Evolutionary conservation across 345 rosid species (phyloP), one percentile per base, ranked within the genome.

Genomic region (Lepidium sativum): DNA sequence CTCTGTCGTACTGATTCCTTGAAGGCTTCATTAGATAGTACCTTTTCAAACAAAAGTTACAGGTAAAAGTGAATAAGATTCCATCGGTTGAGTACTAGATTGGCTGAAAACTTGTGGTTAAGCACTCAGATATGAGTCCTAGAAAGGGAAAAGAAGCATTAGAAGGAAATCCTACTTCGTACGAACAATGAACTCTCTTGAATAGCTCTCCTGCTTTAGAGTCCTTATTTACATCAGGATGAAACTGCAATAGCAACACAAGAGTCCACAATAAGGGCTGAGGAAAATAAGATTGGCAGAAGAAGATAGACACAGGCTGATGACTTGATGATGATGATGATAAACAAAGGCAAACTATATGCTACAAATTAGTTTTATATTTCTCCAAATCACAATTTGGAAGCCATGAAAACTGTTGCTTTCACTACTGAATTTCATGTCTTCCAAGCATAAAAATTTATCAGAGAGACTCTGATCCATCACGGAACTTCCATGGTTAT

Each of bases 211-310:
- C 79, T 6, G 95, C 83, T 75, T 6, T 80, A 16, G 78, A 70
- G 58, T 89, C 86, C 75, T 79, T 89, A 82, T 89, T 84, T 47
- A 89, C 97, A 61, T 92, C 96, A 13, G 97, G 97, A 79, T 92
- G 98, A 67, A 80, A 81, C 97, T 92, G 82, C 18, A 73, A 66
- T 41, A 35, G 57, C 52, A 71, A 58, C 39, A 70, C 54, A 68
- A 54, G 66, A 39, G 58, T 34, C 54, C 54, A 52, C 15, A 54
- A 14, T 18, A 15, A 27, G 7, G n/a, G 13, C 54, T 32, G 42
- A 27, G 2, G 15, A 38, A 35, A 33, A 37, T 8, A 42, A 0
- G 44, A 57, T 27, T 27, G 31, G 31, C 7, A 27, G 38, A 20
- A 18, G 20, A 38, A 38, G 13, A 34, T 38, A 60, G 65, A 61